phyloP scores from a whole-genome alignment of 768 basidiomycete genomes.

The Russula sp. region DNA sequence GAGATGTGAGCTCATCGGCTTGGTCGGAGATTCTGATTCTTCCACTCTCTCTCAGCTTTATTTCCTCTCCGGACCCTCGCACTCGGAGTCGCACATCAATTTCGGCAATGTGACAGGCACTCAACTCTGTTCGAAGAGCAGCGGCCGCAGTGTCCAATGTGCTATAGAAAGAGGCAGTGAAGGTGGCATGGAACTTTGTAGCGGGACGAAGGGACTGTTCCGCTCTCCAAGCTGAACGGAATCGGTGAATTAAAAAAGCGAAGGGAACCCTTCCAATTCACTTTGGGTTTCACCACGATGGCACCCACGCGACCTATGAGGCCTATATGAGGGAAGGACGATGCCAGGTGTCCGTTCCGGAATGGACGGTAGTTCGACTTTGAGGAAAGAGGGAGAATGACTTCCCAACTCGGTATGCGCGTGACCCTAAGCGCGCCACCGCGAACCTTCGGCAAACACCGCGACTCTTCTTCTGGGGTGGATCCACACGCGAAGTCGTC shows the following conservation, averaged over 20 bases:
- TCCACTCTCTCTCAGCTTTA: slow-evolving; percentile 64
- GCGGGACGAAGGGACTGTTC: slow-evolving; percentile 40
- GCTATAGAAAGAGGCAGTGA: slow-evolving; percentile 55
- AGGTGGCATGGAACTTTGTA: slow-evolving; percentile 45
- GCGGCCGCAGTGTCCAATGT: slow-evolving; percentile 49
- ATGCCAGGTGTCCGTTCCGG: slow-evolving; percentile 61
- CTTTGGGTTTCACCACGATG: slow-evolving; percentile 42
- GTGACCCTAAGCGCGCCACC: too few relatives aligned
- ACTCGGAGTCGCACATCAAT: too few relatives aligned
- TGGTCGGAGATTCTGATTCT: slow-evolving; percentile 62
- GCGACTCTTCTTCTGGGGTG: too few relatives aligned
- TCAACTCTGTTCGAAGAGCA: slow-evolving; percentile 64
- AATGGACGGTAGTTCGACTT: slow-evolving; percentile 64
- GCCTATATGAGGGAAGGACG: slow-evolving; percentile 46
- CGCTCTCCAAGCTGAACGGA: slow-evolving; percentile 57
- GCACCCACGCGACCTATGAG: slow-evolving; percentile 50
- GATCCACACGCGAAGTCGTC: too few relatives aligned
- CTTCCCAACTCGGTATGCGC: too few relatives aligned
- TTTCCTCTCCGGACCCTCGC: slow-evolving; percentile 49
- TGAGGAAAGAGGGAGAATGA: slow-evolving; percentile 67
- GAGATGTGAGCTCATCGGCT: slow-evolving; percentile 41
- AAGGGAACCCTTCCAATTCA: slow-evolving; percentile 43
- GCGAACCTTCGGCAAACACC: too few relatives aligned
- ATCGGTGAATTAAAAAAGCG: slow-evolving; percentile 35
- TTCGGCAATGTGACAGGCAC: slow-evolving; percentile 61